Evolutionary conservation across 139 green algal species (phyloP).

Genomic region (Trebouxia sp.): DNA sequence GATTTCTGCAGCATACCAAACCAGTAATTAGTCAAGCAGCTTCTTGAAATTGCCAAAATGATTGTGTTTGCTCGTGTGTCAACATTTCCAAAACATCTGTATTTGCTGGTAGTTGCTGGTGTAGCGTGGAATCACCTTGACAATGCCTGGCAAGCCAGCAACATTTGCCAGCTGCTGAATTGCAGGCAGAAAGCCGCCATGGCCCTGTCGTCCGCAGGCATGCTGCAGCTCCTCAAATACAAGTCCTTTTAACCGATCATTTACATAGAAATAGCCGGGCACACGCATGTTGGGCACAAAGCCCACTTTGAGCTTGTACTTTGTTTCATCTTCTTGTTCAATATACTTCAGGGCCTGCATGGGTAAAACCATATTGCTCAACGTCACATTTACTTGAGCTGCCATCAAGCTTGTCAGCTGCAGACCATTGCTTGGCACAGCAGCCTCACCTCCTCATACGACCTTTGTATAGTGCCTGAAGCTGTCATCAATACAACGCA

Average conservation of each 20-base stretch:
- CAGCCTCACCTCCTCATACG: too few relatives aligned
- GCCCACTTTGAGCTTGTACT: constrained; percentile 79
- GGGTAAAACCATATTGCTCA: neutral
- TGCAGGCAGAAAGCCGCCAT: constrained; percentile 85
- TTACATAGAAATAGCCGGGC: constrained; percentile 83
- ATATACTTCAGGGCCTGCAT: constrained; percentile 51
- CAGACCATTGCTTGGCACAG: too few relatives aligned
- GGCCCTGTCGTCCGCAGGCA: constrained; percentile 39
- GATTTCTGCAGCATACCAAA: constrained; percentile 52
- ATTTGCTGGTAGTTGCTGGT: neutral
- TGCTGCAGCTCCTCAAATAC: constrained; percentile 82
- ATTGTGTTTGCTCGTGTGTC: neutral
- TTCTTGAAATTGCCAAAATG: neutral
- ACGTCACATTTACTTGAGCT: neutral
- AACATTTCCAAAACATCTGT: too few relatives aligned
- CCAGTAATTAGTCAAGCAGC: neutral
- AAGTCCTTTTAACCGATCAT: constrained; percentile 68
- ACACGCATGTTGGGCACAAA: constrained; percentile 90
- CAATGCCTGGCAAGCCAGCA: constrained; percentile 84
- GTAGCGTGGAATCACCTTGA: constrained; percentile 43
- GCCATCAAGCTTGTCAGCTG: too few relatives aligned
- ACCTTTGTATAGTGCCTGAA: too few relatives aligned
- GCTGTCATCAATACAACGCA: too few relatives aligned
- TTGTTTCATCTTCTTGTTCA: constrained; percentile 51
- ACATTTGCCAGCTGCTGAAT: constrained; percentile 93